Evolutionary conservation across 1,284 basidiomycete species (phyloP).

Genomic region (Puccinia coronata): DNA sequence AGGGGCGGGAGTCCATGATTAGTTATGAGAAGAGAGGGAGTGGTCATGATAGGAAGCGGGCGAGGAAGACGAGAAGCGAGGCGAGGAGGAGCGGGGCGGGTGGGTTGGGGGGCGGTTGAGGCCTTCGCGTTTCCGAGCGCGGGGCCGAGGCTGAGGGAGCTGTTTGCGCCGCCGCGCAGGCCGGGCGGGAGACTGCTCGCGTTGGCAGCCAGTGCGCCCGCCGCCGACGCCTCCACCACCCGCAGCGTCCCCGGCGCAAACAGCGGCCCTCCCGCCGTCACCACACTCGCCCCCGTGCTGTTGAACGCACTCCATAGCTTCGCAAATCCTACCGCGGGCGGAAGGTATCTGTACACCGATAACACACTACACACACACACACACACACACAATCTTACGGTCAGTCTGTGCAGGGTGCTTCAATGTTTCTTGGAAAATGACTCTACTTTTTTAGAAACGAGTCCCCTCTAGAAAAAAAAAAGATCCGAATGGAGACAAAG

Average conservation of each 20-base stretch:
- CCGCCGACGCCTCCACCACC: conserved; percentile 90
- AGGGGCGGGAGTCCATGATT: not conserved
- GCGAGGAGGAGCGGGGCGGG: too few relatives aligned
- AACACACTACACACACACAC: conserved; percentile 96
- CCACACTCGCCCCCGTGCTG: conserved; percentile 93
- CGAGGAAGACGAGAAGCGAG: conserved; percentile 68
- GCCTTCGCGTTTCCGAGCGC: too few relatives aligned
- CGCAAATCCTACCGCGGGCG: too few relatives aligned
- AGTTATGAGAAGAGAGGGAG: not conserved
- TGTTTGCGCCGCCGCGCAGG: conserved; percentile 90
- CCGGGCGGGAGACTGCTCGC: conserved; percentile 90
- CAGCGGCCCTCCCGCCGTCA: conserved; percentile 85
- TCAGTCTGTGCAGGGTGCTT: too few relatives aligned
- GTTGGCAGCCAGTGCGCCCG: conserved; percentile 85
- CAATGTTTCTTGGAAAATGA: too few relatives aligned
- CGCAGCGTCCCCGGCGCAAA: conserved; percentile 84
- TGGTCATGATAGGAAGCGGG: conserved; percentile 21
- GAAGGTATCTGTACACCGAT: conserved; percentile 94
- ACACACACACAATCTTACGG: too few relatives aligned
- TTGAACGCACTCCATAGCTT: conserved; percentile 98
- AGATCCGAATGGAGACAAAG: too few relatives aligned
- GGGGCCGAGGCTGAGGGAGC: too few relatives aligned
- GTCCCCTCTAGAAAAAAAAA: too few relatives aligned
- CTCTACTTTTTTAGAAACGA: too few relatives aligned
- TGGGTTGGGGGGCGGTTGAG: too few relatives aligned